phyloP scores from a whole-genome alignment of 2,329 filamentous ascomycete species.

The Cladosporium sp. region DNA sequence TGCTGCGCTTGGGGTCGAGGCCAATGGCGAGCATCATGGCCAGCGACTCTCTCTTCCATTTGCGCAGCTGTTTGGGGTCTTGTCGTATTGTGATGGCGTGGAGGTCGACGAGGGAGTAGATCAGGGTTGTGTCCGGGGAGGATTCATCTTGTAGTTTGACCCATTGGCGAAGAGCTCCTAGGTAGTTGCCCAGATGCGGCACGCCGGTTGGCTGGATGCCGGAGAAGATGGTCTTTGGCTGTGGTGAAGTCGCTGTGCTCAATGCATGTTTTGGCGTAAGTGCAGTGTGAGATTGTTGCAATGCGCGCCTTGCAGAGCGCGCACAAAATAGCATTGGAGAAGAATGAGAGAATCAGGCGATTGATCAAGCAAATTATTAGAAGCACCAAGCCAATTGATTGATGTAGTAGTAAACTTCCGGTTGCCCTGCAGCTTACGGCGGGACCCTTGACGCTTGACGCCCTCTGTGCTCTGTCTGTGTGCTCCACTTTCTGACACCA shows the following conservation, averaged over 20 bases:
- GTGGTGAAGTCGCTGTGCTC: conserved; percentile 11
- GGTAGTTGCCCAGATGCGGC: conserved; percentile 92
- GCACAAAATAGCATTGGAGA: conserved; percentile 5
- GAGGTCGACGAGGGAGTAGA: conserved; percentile 88
- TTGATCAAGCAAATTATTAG: too few relatives aligned
- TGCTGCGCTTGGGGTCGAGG: conserved; percentile 69
- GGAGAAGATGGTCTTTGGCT: conserved; percentile 68
- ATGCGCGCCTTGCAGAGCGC: conserved; percentile 1
- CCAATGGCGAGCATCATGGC: conserved; percentile 81
- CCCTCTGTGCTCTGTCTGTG: not conserved
- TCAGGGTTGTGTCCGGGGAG: conserved; percentile 54
- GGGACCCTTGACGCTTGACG: not conserved
- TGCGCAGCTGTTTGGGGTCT: conserved; percentile 55
- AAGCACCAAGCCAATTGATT: too few relatives aligned
- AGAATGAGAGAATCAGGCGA: not conserved
- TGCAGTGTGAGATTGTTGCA: not conserved
- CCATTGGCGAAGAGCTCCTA: conserved; percentile 87
- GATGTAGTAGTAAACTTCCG: too few relatives aligned
- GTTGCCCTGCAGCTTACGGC: not conserved
- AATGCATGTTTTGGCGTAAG: not conserved
- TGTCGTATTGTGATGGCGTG: conserved; percentile 86
- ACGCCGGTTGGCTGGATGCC: conserved; percentile 95
- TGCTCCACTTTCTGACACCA: conserved; percentile 5
- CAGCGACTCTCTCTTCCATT: conserved; percentile 68
- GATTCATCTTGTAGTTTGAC: conserved; percentile 69